phyloP scores from a whole-genome alignment of 164 flowering plant species.

The Umbellularia californica region DNA sequence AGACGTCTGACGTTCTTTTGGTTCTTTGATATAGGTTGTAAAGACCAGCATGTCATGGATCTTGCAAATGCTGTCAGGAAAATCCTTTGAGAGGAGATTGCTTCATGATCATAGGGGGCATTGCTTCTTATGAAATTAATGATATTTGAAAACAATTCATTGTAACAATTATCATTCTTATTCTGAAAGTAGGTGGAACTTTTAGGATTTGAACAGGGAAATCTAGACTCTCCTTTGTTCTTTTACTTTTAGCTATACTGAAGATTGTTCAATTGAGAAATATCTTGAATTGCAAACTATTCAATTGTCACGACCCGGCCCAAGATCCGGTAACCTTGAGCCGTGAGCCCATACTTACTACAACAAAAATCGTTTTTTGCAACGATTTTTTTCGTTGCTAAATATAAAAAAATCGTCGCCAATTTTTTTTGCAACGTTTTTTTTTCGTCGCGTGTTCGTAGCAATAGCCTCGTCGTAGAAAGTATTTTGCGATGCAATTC shows the following conservation, averaged over 20 bases:
- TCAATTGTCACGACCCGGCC: no score
- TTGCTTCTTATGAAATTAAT: background rate
- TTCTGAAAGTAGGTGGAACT: background rate
- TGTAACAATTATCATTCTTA: background rate
- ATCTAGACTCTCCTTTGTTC: background rate
- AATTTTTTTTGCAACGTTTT: no score
- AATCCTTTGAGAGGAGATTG: constrained; percentile 35
- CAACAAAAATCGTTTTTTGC: no score
- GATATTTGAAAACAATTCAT: background rate
- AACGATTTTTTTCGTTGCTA: no score
- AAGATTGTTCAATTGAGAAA: no score
- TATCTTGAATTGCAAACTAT: no score
- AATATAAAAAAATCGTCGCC: no score
- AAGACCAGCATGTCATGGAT: constrained; percentile 75
- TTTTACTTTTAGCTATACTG: background rate
- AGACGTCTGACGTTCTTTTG: background rate
- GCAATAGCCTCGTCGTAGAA: no score
- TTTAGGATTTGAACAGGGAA: background rate
- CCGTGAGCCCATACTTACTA: no score
- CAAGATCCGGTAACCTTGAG: no score
- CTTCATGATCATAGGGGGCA: constrained; percentile 4
- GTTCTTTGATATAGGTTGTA: constrained; percentile 41
- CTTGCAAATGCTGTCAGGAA: constrained; percentile 66
- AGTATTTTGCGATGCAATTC: no score
- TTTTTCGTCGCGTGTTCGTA: no score